Conservation (phyloP, 345 rosid species). For the Melastoma malabathricum region DNA sequence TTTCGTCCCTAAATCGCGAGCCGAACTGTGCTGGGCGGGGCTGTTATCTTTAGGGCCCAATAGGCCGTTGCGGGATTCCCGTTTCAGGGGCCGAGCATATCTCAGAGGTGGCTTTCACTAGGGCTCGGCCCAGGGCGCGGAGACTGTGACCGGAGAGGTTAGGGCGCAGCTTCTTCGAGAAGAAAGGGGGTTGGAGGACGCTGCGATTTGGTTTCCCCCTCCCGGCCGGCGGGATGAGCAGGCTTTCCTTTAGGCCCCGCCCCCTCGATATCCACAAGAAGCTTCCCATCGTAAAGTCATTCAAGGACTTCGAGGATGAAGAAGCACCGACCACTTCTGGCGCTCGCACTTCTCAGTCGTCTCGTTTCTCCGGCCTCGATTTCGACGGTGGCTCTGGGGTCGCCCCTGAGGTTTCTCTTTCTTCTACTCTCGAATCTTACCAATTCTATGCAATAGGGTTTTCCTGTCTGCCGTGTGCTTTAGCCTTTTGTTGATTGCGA, state of each 20-base stretch:
- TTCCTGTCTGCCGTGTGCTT: too few species aligned
- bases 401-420: constrained; percentile 5
- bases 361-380: constrained; percentile 33
- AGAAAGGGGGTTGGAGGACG: not conserved
- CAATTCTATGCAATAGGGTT: too few species aligned
- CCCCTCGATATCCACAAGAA: constrained; percentile 94
- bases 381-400: constrained; percentile 3
- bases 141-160: too few species aligned
- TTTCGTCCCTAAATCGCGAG: too few species aligned
- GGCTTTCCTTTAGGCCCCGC: constrained; percentile 90
- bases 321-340: constrained; percentile 56
- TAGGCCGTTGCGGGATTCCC: too few species aligned
- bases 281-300: constrained; percentile 85
- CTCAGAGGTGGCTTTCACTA: too few species aligned
- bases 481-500: too few species aligned
- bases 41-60: too few species aligned
- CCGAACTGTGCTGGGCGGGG: too few species aligned
- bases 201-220: not conserved
- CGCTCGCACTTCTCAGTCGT: constrained; percentile 70
- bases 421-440: not conserved
- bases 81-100: too few species aligned
- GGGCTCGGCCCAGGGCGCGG: too few species aligned
- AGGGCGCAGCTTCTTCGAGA: too few species aligned
- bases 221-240: constrained; percentile 43
- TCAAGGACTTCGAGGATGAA: constrained; percentile 89